Evolutionary conservation across 1,284 basidiomycete genomes (phyloP), one percentile per base, ranked within the genome.

Genomic region (Schizophyllum commune): DNA sequence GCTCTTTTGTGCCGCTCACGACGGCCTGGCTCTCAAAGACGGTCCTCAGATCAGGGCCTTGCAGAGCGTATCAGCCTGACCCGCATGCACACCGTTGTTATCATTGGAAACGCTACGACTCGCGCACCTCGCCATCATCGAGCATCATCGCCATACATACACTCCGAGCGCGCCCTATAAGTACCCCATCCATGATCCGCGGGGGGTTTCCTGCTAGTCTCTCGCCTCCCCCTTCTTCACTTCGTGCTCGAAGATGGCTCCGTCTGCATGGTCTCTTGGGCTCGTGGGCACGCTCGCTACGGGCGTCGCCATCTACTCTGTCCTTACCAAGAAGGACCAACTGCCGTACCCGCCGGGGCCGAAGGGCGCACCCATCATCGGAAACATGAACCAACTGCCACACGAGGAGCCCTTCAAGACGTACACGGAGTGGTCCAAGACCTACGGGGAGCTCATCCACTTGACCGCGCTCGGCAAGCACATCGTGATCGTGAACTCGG

Each of bases 401-500:
- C 27, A 20, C 19, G 15, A n/a, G 53, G 27, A 27, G 53, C 20
- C 53, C 15, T 27, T 21, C 20, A 27, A 55, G 20, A 55, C 27
- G 19, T 55, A 21, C 19, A 21, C 19, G 20, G 53, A 55, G 9
- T 55, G 53, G 53, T 62, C 66, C 39, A 65, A 64, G 61, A 61
- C 59, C 55, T 69, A 68, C 52, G 65, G 71, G 70, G 33, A 21
- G 64, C 62, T 34, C 34, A 20, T 56, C 21, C 68, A 72, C 58
- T 56, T 75, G n/a, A 56, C 20, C 20, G 54, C 67, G 1, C 65
- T 70, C 22, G 64, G 68, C 7, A 63, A 67, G 56, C 71, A 80
- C 53, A 70, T 77, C 4, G 65, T 82, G 54, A 65, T 81, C 17
- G 64, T 79, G 4, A 77, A 78, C 63, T 75, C 75, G 0, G 58